These are phyloP conservation scores for Ananas comosus DNA, from an alignment of 176 grass and related monocot genomes.

Conservation along the genomic window DNA sequence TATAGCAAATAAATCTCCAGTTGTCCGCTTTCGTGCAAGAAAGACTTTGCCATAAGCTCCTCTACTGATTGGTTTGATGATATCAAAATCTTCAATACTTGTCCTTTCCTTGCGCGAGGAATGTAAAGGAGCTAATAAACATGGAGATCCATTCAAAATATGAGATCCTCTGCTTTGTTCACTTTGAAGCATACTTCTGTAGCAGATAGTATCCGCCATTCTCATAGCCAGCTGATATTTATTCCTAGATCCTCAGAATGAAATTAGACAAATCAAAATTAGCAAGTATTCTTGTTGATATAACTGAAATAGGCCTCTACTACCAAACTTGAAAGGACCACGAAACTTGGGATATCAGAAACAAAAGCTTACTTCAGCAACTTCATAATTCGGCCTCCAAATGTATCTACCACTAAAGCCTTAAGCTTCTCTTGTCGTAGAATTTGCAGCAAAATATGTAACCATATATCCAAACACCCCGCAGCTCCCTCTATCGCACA, in stretches of 20 bases:
- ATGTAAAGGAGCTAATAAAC: slow-evolving; percentile 5
- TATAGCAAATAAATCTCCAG: slow-evolving; percentile 46
- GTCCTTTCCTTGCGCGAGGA: slow-evolving; percentile 23
- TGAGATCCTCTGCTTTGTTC: slow-evolving; percentile 17
- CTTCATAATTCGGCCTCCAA: slow-evolving; percentile 28
- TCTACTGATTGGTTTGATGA: slow-evolving; percentile 41
- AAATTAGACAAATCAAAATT: neutral
- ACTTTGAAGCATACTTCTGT: slow-evolving; percentile 3
- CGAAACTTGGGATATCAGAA: neutral
- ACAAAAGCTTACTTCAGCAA: slow-evolving; percentile 31
- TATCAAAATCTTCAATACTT: slow-evolving; percentile 39
- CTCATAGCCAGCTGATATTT: slow-evolving; percentile 20
- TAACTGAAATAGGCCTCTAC: neutral
- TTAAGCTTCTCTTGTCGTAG: slow-evolving; percentile 28
- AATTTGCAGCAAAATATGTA: slow-evolving; percentile 25
- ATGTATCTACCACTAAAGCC: slow-evolving; percentile 41
- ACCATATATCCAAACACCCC: slow-evolving; percentile 8
- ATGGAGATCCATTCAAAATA: slow-evolving; percentile 1
- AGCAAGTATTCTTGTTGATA: neutral
- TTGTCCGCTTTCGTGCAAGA: slow-evolving; percentile 34
- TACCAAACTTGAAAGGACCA: neutral
- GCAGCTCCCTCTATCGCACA: slow-evolving; percentile 10
- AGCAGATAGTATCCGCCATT: slow-evolving; percentile 5
- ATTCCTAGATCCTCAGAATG: slow-evolving; percentile 18
- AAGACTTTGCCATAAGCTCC: slow-evolving; percentile 46